These are phyloP conservation scores for Bidens hawaiensis DNA, from an alignment of 140 eudicot genomes.

Conservation along the genomic window DNA sequence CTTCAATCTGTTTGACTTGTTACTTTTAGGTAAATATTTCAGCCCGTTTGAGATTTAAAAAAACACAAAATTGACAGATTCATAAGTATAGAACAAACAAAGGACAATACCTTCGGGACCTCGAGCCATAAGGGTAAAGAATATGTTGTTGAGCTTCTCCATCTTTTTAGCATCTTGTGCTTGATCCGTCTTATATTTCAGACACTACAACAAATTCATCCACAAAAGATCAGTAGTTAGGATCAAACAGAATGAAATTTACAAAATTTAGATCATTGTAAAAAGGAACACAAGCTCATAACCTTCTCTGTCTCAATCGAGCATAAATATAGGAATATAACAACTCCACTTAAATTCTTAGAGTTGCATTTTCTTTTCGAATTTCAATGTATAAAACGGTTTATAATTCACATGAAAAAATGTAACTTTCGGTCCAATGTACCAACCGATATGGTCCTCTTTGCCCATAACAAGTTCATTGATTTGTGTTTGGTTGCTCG, in stretches of 20 bases:
- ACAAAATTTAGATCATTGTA: not conserved
- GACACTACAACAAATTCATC: constrained; percentile 41
- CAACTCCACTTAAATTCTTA: not conserved
- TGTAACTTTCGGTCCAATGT: not conserved
- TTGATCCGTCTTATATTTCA: constrained; percentile 91
- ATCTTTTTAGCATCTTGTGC: constrained; percentile 96
- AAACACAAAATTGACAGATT: no score
- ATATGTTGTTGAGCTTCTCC: constrained; percentile 91
- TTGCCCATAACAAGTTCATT: no score
- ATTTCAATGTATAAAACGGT: not conserved
- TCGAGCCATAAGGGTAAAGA: constrained; percentile 90
- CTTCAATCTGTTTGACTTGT: no score
- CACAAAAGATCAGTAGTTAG: not conserved
- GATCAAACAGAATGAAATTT: not conserved
- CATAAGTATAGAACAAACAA: not conserved
- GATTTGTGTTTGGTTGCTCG: no score
- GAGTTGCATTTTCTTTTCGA: not conserved
- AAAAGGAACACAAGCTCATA: not conserved
- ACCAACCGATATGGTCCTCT: not conserved
- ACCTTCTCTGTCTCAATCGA: not conserved
- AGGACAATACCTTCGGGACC: constrained; percentile 76
- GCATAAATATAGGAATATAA: not conserved
- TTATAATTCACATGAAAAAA: not conserved
- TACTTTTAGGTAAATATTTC: no score
- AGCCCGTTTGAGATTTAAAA: no score